Percentiles rank a stretch among this genome's conserved stretches.
phyloP scores from a whole-genome alignment of 805 yeast genomes.

The Yarrowia phangngaensis region DNA sequence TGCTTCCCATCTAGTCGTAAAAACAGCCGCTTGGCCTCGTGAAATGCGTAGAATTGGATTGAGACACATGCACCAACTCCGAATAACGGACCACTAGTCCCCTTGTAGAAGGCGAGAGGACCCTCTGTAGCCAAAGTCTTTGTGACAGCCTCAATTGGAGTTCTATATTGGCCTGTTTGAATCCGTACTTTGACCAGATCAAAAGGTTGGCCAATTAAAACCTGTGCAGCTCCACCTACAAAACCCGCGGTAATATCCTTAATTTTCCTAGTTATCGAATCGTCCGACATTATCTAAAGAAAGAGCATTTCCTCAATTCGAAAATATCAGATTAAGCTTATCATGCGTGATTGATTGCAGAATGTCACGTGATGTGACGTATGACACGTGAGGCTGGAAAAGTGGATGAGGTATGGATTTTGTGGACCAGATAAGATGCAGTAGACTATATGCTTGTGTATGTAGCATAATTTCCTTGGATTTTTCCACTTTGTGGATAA shows the following conservation, averaged over 20 bases:
- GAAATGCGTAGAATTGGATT: slow-evolving; percentile 66
- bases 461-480: no score
- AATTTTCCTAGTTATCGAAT: slow-evolving; percentile 45
- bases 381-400: neutral
- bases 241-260: slow-evolving; percentile 55
- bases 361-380: slow-evolving; percentile 22
- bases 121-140: slow-evolving; percentile 59
- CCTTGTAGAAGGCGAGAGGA: slow-evolving; percentile 58
- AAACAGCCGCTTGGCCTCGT: slow-evolving; percentile 61
- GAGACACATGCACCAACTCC: slow-evolving; percentile 71
- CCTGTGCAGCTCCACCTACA: slow-evolving; percentile 55
- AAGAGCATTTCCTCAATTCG: no score
- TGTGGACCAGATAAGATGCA: no score
- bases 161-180: slow-evolving; percentile 61
- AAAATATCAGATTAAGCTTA: no score
- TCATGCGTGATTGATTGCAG: slow-evolving; percentile 24
- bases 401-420: neutral
- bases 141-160: slow-evolving; percentile 51
- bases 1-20: slow-evolving; percentile 37
- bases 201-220: slow-evolving; percentile 61
- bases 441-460: no score
- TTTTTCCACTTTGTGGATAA: no score
- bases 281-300: slow-evolving; percentile 21
- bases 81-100: slow-evolving; percentile 64
- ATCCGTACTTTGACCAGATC: slow-evolving; percentile 66